Percentiles rank a stretch among this genome's conserved stretches.
Conservation (phyloP, 768 basidiomycete genomes). For the Xerocomus potaroensis region DNA sequence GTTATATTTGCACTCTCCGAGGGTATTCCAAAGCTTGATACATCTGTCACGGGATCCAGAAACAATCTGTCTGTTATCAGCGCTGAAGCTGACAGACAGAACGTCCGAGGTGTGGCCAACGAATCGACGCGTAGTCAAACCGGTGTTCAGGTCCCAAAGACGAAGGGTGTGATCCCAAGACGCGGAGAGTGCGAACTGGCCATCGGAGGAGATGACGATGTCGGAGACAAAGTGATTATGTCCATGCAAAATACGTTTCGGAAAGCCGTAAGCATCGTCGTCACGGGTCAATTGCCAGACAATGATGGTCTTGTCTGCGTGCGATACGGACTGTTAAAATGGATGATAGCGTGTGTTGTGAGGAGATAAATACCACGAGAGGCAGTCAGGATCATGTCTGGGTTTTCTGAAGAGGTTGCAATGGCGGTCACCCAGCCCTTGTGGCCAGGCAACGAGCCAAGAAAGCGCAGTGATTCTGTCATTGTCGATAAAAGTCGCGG, state of each 20-base stretch:
- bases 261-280: slow-evolving; percentile 88
- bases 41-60: slow-evolving; percentile 95
- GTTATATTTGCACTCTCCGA: slow-evolving; percentile 99
- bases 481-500: slow-evolving; percentile 40
- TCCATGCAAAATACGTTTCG: slow-evolving; percentile 95
- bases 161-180: slow-evolving; percentile 99
- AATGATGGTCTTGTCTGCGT: slow-evolving; percentile 99
- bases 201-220: slow-evolving; percentile 98
- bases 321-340: slow-evolving; percentile 23
- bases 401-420: slow-evolving; percentile 97
- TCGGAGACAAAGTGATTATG: slow-evolving; percentile 99
- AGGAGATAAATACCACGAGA: slow-evolving; percentile 72
- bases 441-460: slow-evolving; percentile 90
- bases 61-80: slow-evolving; percentile 99
- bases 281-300: slow-evolving; percentile 98
- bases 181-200: slow-evolving; percentile 97
- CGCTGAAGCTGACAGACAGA: slow-evolving; percentile 98
- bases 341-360: slow-evolving; percentile 3
- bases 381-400: slow-evolving; percentile 97
- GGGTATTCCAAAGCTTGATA: slow-evolving; percentile 99
- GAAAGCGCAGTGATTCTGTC: slow-evolving; percentile 85
- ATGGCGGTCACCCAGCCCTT: slow-evolving; percentile 98
- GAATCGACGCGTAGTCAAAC: slow-evolving; percentile 92
- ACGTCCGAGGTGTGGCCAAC: slow-evolving; percentile 98
- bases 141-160: slow-evolving; percentile 99